phyloP scores from a whole-genome alignment of 495 filamentous ascomycete species.

The Aspergillus cavernicola region DNA sequence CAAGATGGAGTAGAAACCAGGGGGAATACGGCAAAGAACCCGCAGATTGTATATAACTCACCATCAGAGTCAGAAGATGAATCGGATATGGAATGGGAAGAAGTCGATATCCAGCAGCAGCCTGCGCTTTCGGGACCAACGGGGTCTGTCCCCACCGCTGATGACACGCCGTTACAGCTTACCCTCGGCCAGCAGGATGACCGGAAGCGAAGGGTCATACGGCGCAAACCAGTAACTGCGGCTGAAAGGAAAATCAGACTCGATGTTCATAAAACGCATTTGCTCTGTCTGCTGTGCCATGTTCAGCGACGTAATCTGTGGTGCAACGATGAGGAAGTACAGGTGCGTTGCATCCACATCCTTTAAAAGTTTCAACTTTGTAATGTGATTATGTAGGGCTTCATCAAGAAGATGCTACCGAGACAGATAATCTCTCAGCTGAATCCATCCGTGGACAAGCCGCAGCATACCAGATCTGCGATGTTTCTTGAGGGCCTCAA shows the following conservation, averaged over 20 bases:
- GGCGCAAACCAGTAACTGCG: constrained; percentile 60
- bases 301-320: constrained; percentile 73
- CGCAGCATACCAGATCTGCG: constrained; percentile 66
- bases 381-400: constrained; percentile 29
- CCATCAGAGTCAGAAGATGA: constrained; percentile 44
- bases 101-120: constrained; percentile 54
- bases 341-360: constrained; percentile 36
- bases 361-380: constrained; percentile 7
- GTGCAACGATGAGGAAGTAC: constrained; percentile 75
- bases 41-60: constrained; percentile 46
- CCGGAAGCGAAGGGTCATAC: constrained; percentile 24
- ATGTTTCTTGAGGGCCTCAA: constrained; percentile 76
- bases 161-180: constrained; percentile 50
- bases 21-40: constrained; percentile 18
- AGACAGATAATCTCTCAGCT: constrained; percentile 59
- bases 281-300: constrained; percentile 77
- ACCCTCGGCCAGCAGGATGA: constrained; percentile 50
- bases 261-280: constrained; percentile 79
- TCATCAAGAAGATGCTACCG: constrained; percentile 56
- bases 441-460: constrained; percentile 56
- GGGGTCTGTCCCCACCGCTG: constrained; percentile 24
- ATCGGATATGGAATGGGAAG: constrained; percentile 70
- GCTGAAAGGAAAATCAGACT: constrained; percentile 69
- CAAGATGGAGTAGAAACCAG: constrained; percentile 4
- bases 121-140: constrained; percentile 18